Percentiles rank a stretch among this genome's conserved stretches.
Evolutionary conservation across 805 yeast species (phyloP).

Genomic region (Candida parachauliodes): DNA sequence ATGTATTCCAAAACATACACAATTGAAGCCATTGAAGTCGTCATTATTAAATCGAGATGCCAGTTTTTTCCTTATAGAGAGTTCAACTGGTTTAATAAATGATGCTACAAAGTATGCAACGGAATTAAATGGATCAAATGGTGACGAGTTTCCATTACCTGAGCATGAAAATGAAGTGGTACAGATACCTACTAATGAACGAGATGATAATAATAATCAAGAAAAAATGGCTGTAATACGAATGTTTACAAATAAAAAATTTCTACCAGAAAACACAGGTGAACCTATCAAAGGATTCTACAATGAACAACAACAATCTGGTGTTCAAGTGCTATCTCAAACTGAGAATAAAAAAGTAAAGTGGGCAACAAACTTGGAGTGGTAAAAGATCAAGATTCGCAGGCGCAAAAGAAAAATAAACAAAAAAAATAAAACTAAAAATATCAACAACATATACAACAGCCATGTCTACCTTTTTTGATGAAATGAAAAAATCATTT

Average conservation of each 20-base stretch:
- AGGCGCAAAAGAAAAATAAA: slow-evolving; percentile 1
- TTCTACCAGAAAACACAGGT: neutral
- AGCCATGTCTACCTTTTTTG: slow-evolving; percentile 73
- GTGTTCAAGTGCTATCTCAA: slow-evolving; percentile 21
- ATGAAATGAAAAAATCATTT: slow-evolving; percentile 70
- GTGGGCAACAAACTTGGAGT: slow-evolving; percentile 35
- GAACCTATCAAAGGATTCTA: slow-evolving; percentile 14
- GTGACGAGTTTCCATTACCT: slow-evolving; percentile 62
- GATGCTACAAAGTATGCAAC: slow-evolving; percentile 72
- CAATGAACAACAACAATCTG: slow-evolving; percentile 11
- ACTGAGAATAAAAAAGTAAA: slow-evolving; percentile 15
- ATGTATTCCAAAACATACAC: slow-evolving; percentile 39
- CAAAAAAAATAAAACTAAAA: neutral
- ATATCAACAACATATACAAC: neutral
- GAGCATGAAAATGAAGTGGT: slow-evolving; percentile 54
- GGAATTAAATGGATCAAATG: slow-evolving; percentile 58
- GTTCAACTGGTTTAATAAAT: slow-evolving; percentile 55
- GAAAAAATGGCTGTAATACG: slow-evolving; percentile 40
- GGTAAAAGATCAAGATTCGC: slow-evolving; percentile 18
- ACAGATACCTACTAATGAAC: slow-evolving; percentile 48
- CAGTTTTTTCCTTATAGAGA: slow-evolving; percentile 52
- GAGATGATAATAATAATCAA: slow-evolving; percentile 17
- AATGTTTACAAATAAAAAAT: slow-evolving; percentile 17
- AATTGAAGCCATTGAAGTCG: slow-evolving; percentile 28
- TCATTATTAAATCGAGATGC: slow-evolving; percentile 19